Evolutionary conservation across 2,329 filamentous ascomycete genomes (phyloP), one percentile per base, ranked within the genome.

Genomic region (Aspergillus pseudoterreus): DNA sequence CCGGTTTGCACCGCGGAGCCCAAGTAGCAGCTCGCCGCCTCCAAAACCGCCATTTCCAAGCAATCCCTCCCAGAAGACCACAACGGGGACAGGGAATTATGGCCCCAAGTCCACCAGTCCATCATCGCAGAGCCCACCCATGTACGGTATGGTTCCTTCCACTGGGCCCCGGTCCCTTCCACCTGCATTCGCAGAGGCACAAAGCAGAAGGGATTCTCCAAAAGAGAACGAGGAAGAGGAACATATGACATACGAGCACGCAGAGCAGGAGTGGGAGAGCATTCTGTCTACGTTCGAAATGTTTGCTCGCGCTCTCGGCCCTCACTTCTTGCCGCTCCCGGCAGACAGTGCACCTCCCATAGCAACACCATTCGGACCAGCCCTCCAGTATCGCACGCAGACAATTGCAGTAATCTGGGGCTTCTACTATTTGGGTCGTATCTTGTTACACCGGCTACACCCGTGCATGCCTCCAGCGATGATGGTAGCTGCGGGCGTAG

Each of bases 391-490:
- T 66, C 83, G 89, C 27, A 92, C 88, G 2, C 92, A 90, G 67
- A 86, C 87, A n/a, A 87, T 97, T 56, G 89, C 88, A 2, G 87
- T 89, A 32, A 79, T 96, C 19, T 96, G 91, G 90, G 84, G 88
- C 65, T 87, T 92, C 57, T 92, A 89, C 68, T 88, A 95, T 70
- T 89, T 92, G 78, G 86, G 86, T 0, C 79, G 90, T 43, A 92
- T 97, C 51, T 80, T 92, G 49, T 80, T 94, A n/a, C 78, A 92
- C 53, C 82, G 94, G 32, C 80, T 85, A 1, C 92, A 96, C 60
- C 94, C 94, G 0, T 82, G 82, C 21, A 96, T 96, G 91, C 92
- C 92, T 0, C 90, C 92, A 0, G 85, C 92, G 8, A 88, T 91
- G 33, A 91, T 95, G 83, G 82, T 91, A 62, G 91, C 94, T 2